phyloP scores from a whole-genome alignment of 164 flowering plant genomes.

The Stephania yunnanensis region DNA sequence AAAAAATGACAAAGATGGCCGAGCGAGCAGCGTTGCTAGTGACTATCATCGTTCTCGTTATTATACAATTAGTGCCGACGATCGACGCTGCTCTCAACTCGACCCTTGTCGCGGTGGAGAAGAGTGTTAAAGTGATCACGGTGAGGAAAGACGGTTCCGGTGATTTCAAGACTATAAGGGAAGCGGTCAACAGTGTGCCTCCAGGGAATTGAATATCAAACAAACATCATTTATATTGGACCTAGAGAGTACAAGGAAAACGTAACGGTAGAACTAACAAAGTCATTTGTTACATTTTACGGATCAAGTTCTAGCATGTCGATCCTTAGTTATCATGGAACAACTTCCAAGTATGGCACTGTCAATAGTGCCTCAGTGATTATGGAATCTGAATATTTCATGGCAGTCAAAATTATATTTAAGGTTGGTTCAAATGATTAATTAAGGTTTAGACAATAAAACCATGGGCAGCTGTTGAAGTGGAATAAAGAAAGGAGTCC shows the following conservation, averaged over 20 bases:
- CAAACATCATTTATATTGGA: conserved; percentile 38
- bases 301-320: conserved; percentile 21
- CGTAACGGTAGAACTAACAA: conserved; percentile 27
- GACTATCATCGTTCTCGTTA: neutral
- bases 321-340: no score
- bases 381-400: no score
- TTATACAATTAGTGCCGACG: no score
- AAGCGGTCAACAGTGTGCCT: conserved; percentile 48
- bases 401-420: no score
- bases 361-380: no score
- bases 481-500: no score
- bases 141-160: conserved; percentile 52
- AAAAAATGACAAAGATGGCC: neutral
- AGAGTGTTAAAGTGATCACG: conserved; percentile 21
- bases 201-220: conserved; percentile 19
- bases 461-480: no score
- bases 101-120: conserved; percentile 28
- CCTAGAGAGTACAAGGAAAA: conserved; percentile 52
- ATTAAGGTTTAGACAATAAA: no score
- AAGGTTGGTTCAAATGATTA: no score
- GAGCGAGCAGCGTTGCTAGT: neutral
- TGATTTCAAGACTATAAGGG: conserved; percentile 48
- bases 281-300: conserved; percentile 44
- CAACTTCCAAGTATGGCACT: no score
- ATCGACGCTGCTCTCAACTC: neutral